Base-by-base conservation (phyloP, 2,329 filamentous ascomycete species). In the Taxawa tesnikishii region DNA sequence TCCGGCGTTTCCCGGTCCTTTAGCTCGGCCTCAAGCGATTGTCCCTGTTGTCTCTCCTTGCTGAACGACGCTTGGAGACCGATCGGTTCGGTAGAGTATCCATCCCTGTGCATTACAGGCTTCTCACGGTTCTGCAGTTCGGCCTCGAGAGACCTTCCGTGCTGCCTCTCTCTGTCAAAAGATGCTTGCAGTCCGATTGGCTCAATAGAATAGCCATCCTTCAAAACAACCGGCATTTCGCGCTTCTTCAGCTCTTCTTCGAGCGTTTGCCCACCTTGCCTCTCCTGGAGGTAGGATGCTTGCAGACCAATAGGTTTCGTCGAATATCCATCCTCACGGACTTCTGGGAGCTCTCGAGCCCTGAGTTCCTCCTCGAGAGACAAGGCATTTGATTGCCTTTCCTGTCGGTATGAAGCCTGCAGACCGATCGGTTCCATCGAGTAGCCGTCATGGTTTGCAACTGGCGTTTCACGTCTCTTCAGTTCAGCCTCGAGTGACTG, bases 381-480 rank as follows among this genome's bases (percentile, higher is more conserved):
- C n/a, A 23, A 5, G 21, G 23, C 10, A 50, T 53, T 32, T 52
- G n/a, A n/a, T n/a, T n/a, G n/a, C n/a, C n/a, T 54, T 40, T 70
- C 68, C 36, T 63, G 54, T 3, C 47, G 45, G 40, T 63, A 69
- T 25, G 60, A 62, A 5, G 57, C 63, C 40, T 71, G 60, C 13
- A 41, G 26, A 11, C 38, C 41, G n/a, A 36, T 37, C 4, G 40
- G 38, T 29, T 32, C 19, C 15, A 27, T 33, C 4, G 38, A 34
- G 16, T 40, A 40, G 6, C 40, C 38, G 19, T 41, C 38, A 15
- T n/a, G n/a, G 11, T 14, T 6, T 14, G 3, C 9, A 11, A 10
- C 5, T 8, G 8, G 27, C 9, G 12, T 8, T 28, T 15, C 13
- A 32, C 24, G n/a, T 25, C 24, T 17, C 29, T 29, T 15, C 18